phyloP scores from a whole-genome alignment of 768 basidiomycete genomes.

The Rickenella mellea region DNA sequence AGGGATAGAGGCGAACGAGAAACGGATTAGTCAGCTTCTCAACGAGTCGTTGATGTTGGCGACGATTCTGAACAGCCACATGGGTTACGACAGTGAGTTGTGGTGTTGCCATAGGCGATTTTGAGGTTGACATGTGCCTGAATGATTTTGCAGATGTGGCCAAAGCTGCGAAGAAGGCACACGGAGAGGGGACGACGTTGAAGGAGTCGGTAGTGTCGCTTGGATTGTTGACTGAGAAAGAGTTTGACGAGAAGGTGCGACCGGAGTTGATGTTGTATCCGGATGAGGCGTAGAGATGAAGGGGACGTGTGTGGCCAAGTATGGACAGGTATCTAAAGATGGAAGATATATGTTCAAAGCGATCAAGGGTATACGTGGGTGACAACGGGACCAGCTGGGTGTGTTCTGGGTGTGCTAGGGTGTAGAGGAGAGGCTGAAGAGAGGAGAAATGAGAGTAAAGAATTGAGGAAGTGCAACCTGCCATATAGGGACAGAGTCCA shows the following conservation, averaged over 20 bases:
- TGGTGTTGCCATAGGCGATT: too few species aligned
- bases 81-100: slow-evolving; percentile 92
- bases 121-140: neutral
- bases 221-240: slow-evolving; percentile 78
- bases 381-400: neutral
- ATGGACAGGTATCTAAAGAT: too few species aligned
- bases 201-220: slow-evolving; percentile 90
- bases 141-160: slow-evolving; percentile 67
- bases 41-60: slow-evolving; percentile 98
- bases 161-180: slow-evolving; percentile 98
- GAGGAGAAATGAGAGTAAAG: neutral
- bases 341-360: too few species aligned
- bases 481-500: neutral
- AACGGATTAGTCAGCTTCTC: slow-evolving; percentile 77
- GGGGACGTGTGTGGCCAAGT: neutral
- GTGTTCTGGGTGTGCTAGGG: neutral
- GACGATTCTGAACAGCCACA: slow-evolving; percentile 89
- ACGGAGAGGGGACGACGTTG: slow-evolving; percentile 93
- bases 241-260: slow-evolving; percentile 90
- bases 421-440: neutral
- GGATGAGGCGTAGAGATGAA: slow-evolving; percentile 30
- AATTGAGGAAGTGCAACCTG: neutral
- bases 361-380: neutral
- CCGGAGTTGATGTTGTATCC: slow-evolving; percentile 88
- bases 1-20: slow-evolving; percentile 94